Percentiles rank a stretch among this genome's conserved stretches.
Evolutionary conservation across 805 yeast species (phyloP).

Genomic region (Vanderwaltozyma verrucispora): DNA sequence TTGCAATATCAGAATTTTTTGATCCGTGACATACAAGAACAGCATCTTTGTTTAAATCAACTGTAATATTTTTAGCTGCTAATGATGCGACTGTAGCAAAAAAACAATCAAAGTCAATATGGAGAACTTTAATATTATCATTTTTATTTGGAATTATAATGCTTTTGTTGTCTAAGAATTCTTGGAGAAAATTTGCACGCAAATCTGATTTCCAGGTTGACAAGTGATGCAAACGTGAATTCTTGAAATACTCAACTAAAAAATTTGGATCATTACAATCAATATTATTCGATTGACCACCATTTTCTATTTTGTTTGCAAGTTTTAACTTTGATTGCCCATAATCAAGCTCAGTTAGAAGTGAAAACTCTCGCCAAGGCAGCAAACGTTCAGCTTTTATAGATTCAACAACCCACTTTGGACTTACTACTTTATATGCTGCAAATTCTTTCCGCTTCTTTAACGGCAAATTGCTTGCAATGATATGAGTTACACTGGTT

Average conservation of each 20-base stretch:
- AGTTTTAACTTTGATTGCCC: conserved; percentile 41
- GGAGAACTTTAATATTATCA: conserved; percentile 39
- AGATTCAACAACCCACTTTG: conserved; percentile 72
- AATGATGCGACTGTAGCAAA: conserved; percentile 79
- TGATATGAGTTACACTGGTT: conserved; percentile 69
- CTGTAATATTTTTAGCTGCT: conserved; percentile 36
- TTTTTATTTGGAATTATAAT: conserved; percentile 5
- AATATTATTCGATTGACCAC: conserved; percentile 10
- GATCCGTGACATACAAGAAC: conserved; percentile 51
- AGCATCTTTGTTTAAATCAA: conserved; percentile 37
- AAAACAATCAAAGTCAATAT: conserved; percentile 89
- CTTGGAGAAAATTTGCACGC: conserved; percentile 45
- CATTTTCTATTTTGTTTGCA: background rate
- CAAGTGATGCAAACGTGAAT: conserved; percentile 80
- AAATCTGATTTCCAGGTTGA: conserved; percentile 79
- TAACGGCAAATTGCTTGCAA: conserved; percentile 73
- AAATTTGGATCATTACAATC: conserved; percentile 76
- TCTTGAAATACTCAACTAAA: conserved; percentile 57
- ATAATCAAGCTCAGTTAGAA: conserved; percentile 39
- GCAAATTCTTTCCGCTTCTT: conserved; percentile 56
- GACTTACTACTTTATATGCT: conserved; percentile 65
- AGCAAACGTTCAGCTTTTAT: conserved; percentile 37
- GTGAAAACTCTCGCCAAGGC: conserved; percentile 63
- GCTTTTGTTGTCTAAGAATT: conserved; percentile 29
- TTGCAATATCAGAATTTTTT: conserved; percentile 63